phyloP scores from a whole-genome alignment of 2,329 filamentous ascomycete genomes.

The Xenoacremonium recifei region DNA sequence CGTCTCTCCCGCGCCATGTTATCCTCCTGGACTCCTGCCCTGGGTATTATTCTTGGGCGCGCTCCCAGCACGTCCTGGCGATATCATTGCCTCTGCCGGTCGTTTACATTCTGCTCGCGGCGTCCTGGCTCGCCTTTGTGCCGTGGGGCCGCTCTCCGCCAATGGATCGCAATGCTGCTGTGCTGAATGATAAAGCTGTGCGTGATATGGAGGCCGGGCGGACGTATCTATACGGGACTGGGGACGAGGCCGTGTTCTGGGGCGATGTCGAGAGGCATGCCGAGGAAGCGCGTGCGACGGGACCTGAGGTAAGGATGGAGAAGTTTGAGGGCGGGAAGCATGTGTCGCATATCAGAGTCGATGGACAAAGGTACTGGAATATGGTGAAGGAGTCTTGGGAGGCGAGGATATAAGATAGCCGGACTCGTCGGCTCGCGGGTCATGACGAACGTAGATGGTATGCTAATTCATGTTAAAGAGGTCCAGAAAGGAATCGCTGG shows the following conservation, averaged over 20 bases:
- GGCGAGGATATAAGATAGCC: conserved; percentile 9
- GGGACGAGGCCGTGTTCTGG: conserved; percentile 46
- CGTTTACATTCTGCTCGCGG: conserved; percentile 31
- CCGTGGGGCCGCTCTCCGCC: conserved; percentile 27
- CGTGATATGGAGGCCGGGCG: conserved; percentile 41
- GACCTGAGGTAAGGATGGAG: conserved; percentile 43
- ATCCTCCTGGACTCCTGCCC: conserved; percentile 49
- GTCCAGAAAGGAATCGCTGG: too few species aligned
- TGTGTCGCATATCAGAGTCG: conserved; percentile 47
- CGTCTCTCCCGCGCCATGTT: conserved; percentile 39
- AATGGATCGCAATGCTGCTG: conserved; percentile 33
- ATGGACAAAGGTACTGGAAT: conserved; percentile 50
- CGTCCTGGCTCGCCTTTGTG: conserved; percentile 31
- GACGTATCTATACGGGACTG: conserved; percentile 51
- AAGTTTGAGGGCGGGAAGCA: conserved; percentile 47
- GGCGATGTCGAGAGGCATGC: conserved; percentile 49
- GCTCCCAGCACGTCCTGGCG: conserved; percentile 39
- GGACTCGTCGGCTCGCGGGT: too few species aligned
- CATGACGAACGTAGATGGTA: too few species aligned
- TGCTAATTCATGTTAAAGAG: too few species aligned
- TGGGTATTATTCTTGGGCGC: conserved; percentile 40
- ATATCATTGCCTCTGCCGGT: conserved; percentile 35
- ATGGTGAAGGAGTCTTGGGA: conserved; percentile 47
- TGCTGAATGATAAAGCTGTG: conserved; percentile 34
- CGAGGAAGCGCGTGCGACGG: conserved; percentile 36